A percentile compares a stretch with the other conserved stretches of the same genome.
Evolutionary conservation across 495 filamentous ascomycete genomes (phyloP).

Genomic region (Penicillium coffeae): DNA sequence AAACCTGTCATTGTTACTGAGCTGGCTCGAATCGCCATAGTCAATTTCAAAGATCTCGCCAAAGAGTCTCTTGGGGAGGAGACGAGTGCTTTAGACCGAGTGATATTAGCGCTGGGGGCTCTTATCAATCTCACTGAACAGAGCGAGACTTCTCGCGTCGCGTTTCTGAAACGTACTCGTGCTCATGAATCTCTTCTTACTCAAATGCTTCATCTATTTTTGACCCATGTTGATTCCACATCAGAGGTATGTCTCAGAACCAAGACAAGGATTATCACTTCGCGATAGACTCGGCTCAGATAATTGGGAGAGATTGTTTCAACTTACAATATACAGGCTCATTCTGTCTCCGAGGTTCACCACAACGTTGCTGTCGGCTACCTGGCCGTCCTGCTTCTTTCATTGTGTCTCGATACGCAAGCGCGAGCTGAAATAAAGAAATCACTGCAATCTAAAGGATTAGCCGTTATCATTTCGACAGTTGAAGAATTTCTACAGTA

Average conservation of each 20-base stretch:
- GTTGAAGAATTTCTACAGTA: slow-evolving; percentile 81
- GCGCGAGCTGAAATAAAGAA: slow-evolving; percentile 48
- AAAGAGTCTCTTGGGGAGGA: slow-evolving; percentile 42
- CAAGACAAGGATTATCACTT: too few relatives aligned
- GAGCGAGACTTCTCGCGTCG: slow-evolving; percentile 49
- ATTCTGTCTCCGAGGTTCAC: slow-evolving; percentile 78
- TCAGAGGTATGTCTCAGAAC: slow-evolving; percentile 40
- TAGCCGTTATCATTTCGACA: slow-evolving; percentile 66
- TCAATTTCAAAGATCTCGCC: slow-evolving; percentile 35
- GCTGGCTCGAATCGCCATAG: slow-evolving; percentile 50
- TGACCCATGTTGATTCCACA: slow-evolving; percentile 33
- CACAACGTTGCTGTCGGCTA: slow-evolving; percentile 90
- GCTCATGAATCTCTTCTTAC: slow-evolving; percentile 32
- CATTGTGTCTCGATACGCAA: slow-evolving; percentile 60
- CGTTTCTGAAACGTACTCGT: slow-evolving; percentile 28
- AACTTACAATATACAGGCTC: slow-evolving; percentile 51
- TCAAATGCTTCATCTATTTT: slow-evolving; percentile 42
- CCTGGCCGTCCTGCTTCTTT: slow-evolving; percentile 78
- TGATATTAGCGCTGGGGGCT: slow-evolving; percentile 76
- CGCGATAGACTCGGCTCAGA: too few relatives aligned
- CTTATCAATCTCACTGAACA: slow-evolving; percentile 89
- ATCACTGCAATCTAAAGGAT: slow-evolving; percentile 53
- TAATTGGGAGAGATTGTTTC: neutral
- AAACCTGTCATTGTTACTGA: slow-evolving; percentile 51
- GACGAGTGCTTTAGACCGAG: slow-evolving; percentile 54